Percentiles rank a stretch among this genome's conserved stretches.
These are phyloP conservation scores for Ormosia semicastrata DNA, from an alignment of 306 rosid species.

Conservation along the genomic window DNA sequence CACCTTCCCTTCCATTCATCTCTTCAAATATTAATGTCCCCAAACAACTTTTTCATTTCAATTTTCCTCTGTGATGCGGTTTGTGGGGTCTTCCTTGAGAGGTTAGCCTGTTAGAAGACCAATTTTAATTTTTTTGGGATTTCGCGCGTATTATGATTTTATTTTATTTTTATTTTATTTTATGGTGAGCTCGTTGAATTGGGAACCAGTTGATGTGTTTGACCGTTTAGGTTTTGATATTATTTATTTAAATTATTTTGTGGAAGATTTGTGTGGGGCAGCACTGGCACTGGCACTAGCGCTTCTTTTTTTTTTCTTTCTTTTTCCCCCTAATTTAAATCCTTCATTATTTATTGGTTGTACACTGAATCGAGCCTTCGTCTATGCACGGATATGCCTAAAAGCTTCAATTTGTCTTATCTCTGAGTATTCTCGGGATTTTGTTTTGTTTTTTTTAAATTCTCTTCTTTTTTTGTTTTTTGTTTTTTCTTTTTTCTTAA, in stretches of 20 bases:
- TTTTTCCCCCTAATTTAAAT: conserved; percentile 35
- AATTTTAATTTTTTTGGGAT: conserved; percentile 37
- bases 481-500: conserved; percentile 9
- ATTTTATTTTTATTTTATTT: not conserved
- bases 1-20: not conserved
- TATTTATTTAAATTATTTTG: conserved; percentile 32
- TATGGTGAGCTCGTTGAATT: conserved; percentile 43
- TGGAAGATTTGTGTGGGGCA: conserved; percentile 47
- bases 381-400: conserved; percentile 37
- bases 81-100: not conserved
- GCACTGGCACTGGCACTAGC: not conserved
- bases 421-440: conserved; percentile 25
- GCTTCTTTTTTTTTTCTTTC: conserved; percentile 32
- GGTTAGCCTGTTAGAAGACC: not conserved
- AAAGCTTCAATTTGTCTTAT: conserved; percentile 83
- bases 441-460: not conserved
- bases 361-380: conserved; percentile 39
- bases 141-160: conserved; percentile 54
- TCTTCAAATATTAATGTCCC: not conserved
- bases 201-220: conserved; percentile 43
- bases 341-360: conserved; percentile 33
- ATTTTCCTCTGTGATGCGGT: not conserved
- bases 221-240: conserved; percentile 70
- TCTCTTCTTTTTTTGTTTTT: not conserved
- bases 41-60: not conserved